Evolutionary conservation across 768 basidiomycete genomes (phyloP), one percentile per base, ranked within the genome.

Genomic region (Amanita molliuscula): DNA sequence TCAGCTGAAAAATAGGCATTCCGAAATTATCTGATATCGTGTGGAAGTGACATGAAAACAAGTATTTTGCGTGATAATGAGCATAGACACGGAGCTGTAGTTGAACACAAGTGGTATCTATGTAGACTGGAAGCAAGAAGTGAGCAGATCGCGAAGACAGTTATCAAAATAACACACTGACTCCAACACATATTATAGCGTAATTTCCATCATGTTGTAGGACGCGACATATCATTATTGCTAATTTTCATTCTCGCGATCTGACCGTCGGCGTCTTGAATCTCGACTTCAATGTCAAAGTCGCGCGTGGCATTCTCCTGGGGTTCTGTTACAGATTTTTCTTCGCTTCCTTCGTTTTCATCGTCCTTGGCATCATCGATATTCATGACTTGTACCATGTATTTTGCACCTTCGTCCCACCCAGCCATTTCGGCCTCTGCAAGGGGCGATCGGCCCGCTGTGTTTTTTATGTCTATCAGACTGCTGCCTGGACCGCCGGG

Each of bases 381-480:
- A 46, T 78, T 76, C 84, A 93, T 93, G 65, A 84, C 75, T 59
- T 81, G 75, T 0, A 88, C 88, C 40, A 91, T 72, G 82, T 84
- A 90, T 58, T 75, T 77, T 13, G 89, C 84, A 20, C 88, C 89
- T 55, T 92, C 90, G 15, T 89, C 81, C 82, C 86, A 88, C 1
- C 78, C 84, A 2, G 75, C 79, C 38, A 79, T 71, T 63, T 91
- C 89, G 0, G 87, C 91, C 63, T 89, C 88, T 13, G 75, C 84
- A 0, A 93, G 73, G n/a, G 89, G 80, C 25, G 88, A 82, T 45
- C 75, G 74, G 2, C 88, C 88, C 3, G 79, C 81, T 1, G 61
- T 56, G 56, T 89, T 93, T 67, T 81, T 87, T 52, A 81, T 74
- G 62, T 85, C 90, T 58, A 90, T 91, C 55, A 84, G 65, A 59